These are phyloP conservation scores for Dentipellis fragilis DNA, from an alignment of 768 basidiomycete genomes.

Conservation along the genomic window DNA sequence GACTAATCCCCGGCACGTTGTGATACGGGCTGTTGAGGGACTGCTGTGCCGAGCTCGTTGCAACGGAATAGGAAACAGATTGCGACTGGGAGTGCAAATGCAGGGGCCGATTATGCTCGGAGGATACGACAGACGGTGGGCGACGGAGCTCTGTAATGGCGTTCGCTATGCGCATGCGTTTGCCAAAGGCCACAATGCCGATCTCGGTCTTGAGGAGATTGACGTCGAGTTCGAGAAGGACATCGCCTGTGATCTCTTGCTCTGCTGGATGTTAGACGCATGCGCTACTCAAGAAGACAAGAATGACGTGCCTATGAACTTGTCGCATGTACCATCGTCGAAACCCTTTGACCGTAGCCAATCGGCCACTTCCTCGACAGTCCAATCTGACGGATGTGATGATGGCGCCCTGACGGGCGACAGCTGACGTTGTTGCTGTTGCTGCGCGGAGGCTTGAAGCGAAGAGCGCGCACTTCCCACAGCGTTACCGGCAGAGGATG, in stretches of 20 bases:
- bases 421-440: neutral
- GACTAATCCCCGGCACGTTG: constrained; percentile 21
- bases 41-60: constrained; percentile 30
- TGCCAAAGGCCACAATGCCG: constrained; percentile 89
- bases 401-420: constrained; percentile 12
- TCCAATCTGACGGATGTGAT: constrained; percentile 64
- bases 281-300: neutral
- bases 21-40: constrained; percentile 32
- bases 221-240: constrained; percentile 87
- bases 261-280: constrained; percentile 37
- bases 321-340: constrained; percentile 70
- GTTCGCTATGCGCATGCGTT: constrained; percentile 86
- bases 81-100: constrained; percentile 26
- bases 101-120: constrained; percentile 22
- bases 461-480: constrained; percentile 9
- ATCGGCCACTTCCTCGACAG: constrained; percentile 77
- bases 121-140: constrained; percentile 49
- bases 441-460: neutral
- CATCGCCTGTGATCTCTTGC: constrained; percentile 98
- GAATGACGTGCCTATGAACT: constrained; percentile 67
- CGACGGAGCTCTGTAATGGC: constrained; percentile 83
- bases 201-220: constrained; percentile 89
- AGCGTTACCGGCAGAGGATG: constrained; percentile 17
- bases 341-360: constrained; percentile 86
- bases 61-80: constrained; percentile 7